phyloP scores from a whole-genome alignment of 176 grass and related monocot species.

The barley (Hordeum vulgare) region MorexV3_pseudomolecules_assembly NC_058524.1:507844536-507845035 shows the following conservation, averaged over 20 bases:
- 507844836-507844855: slow-evolving; percentile 57
- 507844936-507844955: background rate
- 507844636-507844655: background rate
- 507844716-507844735: slow-evolving; percentile 2
- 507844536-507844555: background rate
- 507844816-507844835: slow-evolving; percentile 49
- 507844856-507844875: background rate
- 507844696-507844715: slow-evolving; percentile 13
- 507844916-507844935: slow-evolving; percentile 12
- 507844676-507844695: slow-evolving; percentile 46
- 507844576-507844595: background rate
- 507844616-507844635: background rate
- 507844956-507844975: slow-evolving; percentile 12
- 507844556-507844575: too few species aligned
- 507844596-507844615: background rate
- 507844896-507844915: background rate
- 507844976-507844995: slow-evolving; percentile 61
- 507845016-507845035: slow-evolving; percentile 75
- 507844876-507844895: background rate
- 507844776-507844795: slow-evolving; percentile 15
- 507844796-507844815: slow-evolving; percentile 37
- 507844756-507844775: slow-evolving; percentile 4
- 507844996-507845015: slow-evolving; percentile 67
- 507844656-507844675: slow-evolving; percentile 57
- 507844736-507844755: background rate